Conservation (phyloP, 441 rosid species). For the Adansonia grandidieri region DNA sequence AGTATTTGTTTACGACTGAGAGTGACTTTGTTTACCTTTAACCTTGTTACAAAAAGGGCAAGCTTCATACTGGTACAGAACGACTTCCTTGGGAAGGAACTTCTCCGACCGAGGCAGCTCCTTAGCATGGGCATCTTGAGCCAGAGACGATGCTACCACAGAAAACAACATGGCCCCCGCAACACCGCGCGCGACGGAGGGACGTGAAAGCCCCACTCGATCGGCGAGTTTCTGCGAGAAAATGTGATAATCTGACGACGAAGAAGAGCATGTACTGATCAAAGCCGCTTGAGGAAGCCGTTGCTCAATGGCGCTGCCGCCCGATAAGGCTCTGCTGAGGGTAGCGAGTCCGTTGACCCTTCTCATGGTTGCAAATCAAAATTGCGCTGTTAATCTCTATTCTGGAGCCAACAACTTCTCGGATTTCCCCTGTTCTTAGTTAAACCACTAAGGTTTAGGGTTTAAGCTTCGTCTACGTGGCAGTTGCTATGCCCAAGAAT, state of each 20-base stretch:
- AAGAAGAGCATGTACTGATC: conserved; percentile 35
- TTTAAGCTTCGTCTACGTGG: conserved; percentile 46
- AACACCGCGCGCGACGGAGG: conserved; percentile 44
- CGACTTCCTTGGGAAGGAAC: conserved; percentile 63
- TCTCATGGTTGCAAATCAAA: conserved; percentile 49
- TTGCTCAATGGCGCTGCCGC: conserved; percentile 33
- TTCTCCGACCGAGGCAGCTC: conserved; percentile 45
- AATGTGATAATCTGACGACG: conserved; percentile 32
- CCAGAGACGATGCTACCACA: conserved; percentile 53
- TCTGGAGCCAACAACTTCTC: neutral
- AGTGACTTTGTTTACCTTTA: conserved; percentile 55
- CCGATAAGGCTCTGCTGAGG: conserved; percentile 42
- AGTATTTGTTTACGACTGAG: neutral
- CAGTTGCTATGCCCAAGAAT: conserved; percentile 1
- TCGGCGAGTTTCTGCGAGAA: conserved; percentile 39
- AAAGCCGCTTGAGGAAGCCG: conserved; percentile 45
- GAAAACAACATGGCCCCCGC: conserved; percentile 55
- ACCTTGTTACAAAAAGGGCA: conserved; percentile 98
- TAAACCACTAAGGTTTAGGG: conserved; percentile 39
- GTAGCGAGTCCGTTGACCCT: conserved; percentile 49
- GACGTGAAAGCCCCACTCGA: conserved; percentile 36
- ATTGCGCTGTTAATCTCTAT: neutral
- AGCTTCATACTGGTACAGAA: conserved; percentile 93
- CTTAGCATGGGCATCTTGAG: conserved; percentile 60
- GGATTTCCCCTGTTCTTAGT: conserved; percentile 10